phyloP scores from a whole-genome alignment of 345 rosid genomes.

The Physaria fendleri region DNA sequence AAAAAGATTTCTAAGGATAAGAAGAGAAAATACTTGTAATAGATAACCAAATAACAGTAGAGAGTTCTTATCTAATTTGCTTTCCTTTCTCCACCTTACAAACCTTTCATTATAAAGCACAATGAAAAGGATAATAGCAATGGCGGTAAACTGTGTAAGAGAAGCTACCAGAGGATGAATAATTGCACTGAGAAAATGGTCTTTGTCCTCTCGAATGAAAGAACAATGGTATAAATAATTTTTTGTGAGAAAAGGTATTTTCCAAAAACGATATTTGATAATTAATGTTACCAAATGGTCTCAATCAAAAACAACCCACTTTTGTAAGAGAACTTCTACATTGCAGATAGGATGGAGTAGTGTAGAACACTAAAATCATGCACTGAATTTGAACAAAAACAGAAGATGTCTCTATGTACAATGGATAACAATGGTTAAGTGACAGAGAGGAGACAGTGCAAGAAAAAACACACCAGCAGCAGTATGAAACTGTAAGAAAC shows the following conservation, averaged over 20 bases:
- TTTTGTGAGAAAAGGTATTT: not conserved
- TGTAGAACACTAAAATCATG: not conserved
- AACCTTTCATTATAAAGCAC: slow-evolving; percentile 9
- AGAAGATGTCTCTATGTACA: not conserved
- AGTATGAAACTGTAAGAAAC: slow-evolving; percentile 27
- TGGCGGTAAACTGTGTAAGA: not conserved
- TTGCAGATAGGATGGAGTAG: not conserved
- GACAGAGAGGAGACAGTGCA: slow-evolving; percentile 1
- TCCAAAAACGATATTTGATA: not conserved
- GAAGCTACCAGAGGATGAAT: not conserved
- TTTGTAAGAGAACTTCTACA: not conserved
- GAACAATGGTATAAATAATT: not conserved
- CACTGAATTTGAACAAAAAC: not conserved
- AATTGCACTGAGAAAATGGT: not conserved
- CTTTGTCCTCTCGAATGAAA: not conserved
- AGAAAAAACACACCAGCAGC: slow-evolving; percentile 38
- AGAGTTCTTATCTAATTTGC: no score
- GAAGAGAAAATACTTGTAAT: no score
- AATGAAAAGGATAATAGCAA: slow-evolving; percentile 1
- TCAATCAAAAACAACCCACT: not conserved
- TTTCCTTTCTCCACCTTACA: no score
- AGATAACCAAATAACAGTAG: no score
- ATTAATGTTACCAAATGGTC: not conserved
- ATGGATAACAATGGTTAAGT: not conserved
- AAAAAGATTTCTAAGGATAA: no score